These are phyloP conservation scores for Colletotrichum filicis DNA, from an alignment of 2,329 filamentous ascomycete genomes.

Conservation along the genomic window DNA sequence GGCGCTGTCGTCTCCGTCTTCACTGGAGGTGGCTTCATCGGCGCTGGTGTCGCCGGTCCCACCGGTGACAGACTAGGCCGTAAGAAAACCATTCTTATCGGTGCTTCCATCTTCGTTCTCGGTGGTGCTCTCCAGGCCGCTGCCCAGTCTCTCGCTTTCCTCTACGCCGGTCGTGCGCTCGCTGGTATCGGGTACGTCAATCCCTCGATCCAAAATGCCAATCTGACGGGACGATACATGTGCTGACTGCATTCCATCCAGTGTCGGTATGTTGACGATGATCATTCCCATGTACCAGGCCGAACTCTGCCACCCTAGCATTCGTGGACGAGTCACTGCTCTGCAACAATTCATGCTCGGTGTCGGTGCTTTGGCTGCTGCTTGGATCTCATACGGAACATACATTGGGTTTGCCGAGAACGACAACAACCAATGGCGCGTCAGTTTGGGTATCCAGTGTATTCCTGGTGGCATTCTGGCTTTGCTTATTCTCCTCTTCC, in stretches of 20 bases:
- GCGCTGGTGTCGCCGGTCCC: constrained; percentile 72
- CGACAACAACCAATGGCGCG: constrained; percentile 48
- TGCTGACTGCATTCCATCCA: constrained; percentile 38
- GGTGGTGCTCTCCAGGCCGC: constrained; percentile 81
- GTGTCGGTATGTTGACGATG: constrained; percentile 56
- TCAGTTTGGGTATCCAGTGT: constrained; percentile 74
- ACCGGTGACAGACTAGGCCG: constrained; percentile 74
- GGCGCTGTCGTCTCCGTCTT: constrained; percentile 83
- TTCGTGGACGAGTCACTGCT: constrained; percentile 79
- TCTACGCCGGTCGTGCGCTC: constrained; percentile 77
- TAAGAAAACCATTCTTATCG: constrained; percentile 77
- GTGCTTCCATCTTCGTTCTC: constrained; percentile 76
- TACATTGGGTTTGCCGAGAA: constrained; percentile 42
- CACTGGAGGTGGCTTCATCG: constrained; percentile 81
- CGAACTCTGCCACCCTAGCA: constrained; percentile 81
- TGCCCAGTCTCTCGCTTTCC: constrained; percentile 65
- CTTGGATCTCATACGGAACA: constrained; percentile 76
- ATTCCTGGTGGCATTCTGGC: constrained; percentile 74
- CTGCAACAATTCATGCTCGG: constrained; percentile 88
- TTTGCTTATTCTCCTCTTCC: constrained; percentile 74
- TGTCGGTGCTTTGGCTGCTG: constrained; percentile 76
- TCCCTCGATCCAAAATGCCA: neutral
- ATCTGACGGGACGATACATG: neutral
- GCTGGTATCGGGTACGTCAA: constrained; percentile 66
- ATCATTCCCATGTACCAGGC: constrained; percentile 76